Base-by-base conservation (phyloP, 2,329 filamentous ascomycete genomes). In the Paradendryphiella salina region DNA sequence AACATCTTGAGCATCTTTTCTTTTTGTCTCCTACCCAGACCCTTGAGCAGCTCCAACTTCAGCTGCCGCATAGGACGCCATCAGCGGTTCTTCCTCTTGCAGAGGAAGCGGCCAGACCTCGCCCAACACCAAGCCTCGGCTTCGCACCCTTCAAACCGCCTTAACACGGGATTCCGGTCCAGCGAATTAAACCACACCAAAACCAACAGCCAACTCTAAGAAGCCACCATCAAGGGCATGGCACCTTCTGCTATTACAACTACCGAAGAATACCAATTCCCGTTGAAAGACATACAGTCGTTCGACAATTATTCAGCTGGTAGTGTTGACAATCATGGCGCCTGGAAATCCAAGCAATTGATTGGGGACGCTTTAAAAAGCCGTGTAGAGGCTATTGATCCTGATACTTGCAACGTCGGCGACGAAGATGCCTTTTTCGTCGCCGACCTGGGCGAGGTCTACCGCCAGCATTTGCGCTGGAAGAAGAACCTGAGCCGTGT, bases 21-120 rank as follows among this genome's bases (percentile, higher is more conserved):
- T 75, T 79, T 59, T 67, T 69, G 64, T 71, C 73, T 63, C 67
- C 71, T 69, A 72, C 71, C 69, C 65, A 64, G 62, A 74, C 73
- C 63, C 82, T 81, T 76, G 82, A 79, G 74, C 78, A 82, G 75
- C 77, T 82, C 78, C 78, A 79, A 76, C 78, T 80, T 84, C 88
- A 96, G 90, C 93, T 97, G 94, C 94, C 94, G 94, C 93, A 99
- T 99, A 97, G 90, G 89, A 95, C 88, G 86, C 85, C 85, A 87
- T 87, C 85, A 85, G 84, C 86, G 89, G 88, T 92, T 96, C 93
- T 97, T 97, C 93, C 92, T 96, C 93, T 94, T 81, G 81, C 80
- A 78, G 93, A 92, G 94, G 94, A 93, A 95, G 94, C 59, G 89
- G 90, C 88, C 88, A 93, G 90, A 88, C 90, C 89, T 90, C 88